Evolutionary conservation across 2,329 filamentous ascomycete species (phyloP), one percentile per base, ranked within the genome.

Genomic region (Talaromyces sp.): DNA sequence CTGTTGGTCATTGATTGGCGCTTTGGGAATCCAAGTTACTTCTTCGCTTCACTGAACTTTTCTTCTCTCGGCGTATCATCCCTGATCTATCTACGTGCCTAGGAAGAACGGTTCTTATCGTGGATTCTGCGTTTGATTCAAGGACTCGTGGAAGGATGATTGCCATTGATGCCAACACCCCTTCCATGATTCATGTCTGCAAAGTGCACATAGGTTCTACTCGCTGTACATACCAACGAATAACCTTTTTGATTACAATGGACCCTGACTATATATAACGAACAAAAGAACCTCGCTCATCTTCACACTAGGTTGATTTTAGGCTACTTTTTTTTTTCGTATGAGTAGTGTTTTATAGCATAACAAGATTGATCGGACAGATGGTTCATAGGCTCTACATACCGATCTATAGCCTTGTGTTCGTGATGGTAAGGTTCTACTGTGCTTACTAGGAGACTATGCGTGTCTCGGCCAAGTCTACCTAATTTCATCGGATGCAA

Each of bases 1-100:
- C 46, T 50, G 50, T 11, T 37, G 50, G 28, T 54, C 50, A 54
- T 37, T 54, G 50, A 54, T 37, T 23, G 50, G 50, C 50, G 50
- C 50, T 54, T 54, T 35, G 50, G 50, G 50, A 54, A 54, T 37
- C 21, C n/a, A 21, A 54, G 31, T 35, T n/a, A n/a, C 11, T 21
- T 35, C 7, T 54, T 54, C 23, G 12, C 28, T 23, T 18, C 2
- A 35, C n/a, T 54, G n/a, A 35, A 14, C 5, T 8, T 23, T n/a
- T 4, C n/a, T 21, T 54, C 9, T 54, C 18, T 52, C 5, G n/a
- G 28, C 48, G 48, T 52, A 52, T 52, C 25, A 33, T 18, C 25
- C 5, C 21, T 48, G 12, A 2, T 25, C 44, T 25, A 2, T 25
- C 21, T n/a, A 48, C 5, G 14, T 28, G 21, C 6, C 46, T 31